These are phyloP conservation scores for Peronospora destructor DNA, from an alignment of 352 stramenopile species.

Conservation along the genomic window DNA sequence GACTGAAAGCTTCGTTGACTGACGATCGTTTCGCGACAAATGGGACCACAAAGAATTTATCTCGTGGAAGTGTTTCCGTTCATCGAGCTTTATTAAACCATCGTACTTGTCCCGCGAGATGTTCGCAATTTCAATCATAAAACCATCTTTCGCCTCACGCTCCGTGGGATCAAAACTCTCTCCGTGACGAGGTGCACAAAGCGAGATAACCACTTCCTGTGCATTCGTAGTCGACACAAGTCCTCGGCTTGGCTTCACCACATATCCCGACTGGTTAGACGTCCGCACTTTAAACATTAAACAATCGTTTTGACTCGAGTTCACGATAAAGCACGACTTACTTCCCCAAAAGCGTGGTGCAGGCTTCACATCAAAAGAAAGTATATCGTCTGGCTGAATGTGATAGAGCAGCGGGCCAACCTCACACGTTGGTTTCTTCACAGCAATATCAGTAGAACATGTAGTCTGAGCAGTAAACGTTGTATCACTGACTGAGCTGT, in stretches of 20 bases:
- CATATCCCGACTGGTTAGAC: slow-evolving; percentile 69
- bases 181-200: slow-evolving; percentile 35
- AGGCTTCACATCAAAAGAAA: slow-evolving; percentile 38
- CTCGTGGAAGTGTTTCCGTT: slow-evolving; percentile 30
- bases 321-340: slow-evolving; percentile 56
- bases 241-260: slow-evolving; percentile 62
- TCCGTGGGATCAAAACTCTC: slow-evolving; percentile 32
- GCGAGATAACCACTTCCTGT: slow-evolving; percentile 50
- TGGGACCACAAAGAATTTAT: slow-evolving; percentile 43
- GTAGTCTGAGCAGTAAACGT: slow-evolving; percentile 21
- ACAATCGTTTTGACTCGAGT: slow-evolving; percentile 40
- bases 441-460: slow-evolving; percentile 13
- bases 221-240: slow-evolving; percentile 52
- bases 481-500: slow-evolving; percentile 26
- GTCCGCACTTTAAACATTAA: slow-evolving; percentile 76
- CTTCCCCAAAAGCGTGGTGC: slow-evolving; percentile 28
- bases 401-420: slow-evolving; percentile 28
- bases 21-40: slow-evolving; percentile 17
- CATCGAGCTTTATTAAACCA: slow-evolving; percentile 34
- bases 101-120: slow-evolving; percentile 34
- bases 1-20: slow-evolving; percentile 38
- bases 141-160: slow-evolving; percentile 57
- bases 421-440: slow-evolving; percentile 6
- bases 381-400: slow-evolving; percentile 37
- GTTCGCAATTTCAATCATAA: slow-evolving; percentile 63